Evolutionary conservation across 208 protist species (phyloP), one percentile per base, ranked within the genome.

Genomic region (Wallacemonas sp.): DNA sequence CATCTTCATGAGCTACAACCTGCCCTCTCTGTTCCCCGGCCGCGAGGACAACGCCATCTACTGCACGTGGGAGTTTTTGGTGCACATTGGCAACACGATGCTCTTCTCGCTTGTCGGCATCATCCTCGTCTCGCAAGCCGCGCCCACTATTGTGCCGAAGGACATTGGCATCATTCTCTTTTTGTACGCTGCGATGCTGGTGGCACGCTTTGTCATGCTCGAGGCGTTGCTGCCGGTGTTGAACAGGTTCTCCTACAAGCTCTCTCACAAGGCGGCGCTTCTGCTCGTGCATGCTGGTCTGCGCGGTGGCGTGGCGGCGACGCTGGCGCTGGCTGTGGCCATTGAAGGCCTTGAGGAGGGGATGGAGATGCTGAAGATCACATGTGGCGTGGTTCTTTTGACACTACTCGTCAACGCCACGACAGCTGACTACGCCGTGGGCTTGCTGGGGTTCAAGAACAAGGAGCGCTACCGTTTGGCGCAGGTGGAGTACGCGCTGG

Each of bases 91-190:
- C 69, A 95, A 93, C 75, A 94, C 88, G 9, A 51, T 95, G 12
- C 78, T 97, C 51, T 97, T 97, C 78, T 86, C 80, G 5, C 75
- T 97, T 17, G 84, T 93, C 4, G 92, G 92, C 44, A 70, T 96
- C 33, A 93, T 94, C 56, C 75, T 96, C 42, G 86, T 92, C 26
- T 82, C 67, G 2, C 77, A 92, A 58, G 82, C 85, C 15, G 61
- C 91, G 34, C 75, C 74, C 15, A 86, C 82, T 30, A 6, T 94
- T 34, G 62, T 66, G 38, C 12, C 74, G 17, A 45, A 60, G 17
- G 90, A 96, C 62, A 34, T 93, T 15, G 53, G 84, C 24, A 65
- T 88, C 15, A 77, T 94, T 34, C 14, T 84, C 0, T 54, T 76
- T 33, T 41, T 93, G 46, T 96, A 96, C 71, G 15, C 82, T 19